Base-by-base conservation (phyloP, 2,329 filamentous ascomycete genomes). In the Penicillium polonicum region DNA sequence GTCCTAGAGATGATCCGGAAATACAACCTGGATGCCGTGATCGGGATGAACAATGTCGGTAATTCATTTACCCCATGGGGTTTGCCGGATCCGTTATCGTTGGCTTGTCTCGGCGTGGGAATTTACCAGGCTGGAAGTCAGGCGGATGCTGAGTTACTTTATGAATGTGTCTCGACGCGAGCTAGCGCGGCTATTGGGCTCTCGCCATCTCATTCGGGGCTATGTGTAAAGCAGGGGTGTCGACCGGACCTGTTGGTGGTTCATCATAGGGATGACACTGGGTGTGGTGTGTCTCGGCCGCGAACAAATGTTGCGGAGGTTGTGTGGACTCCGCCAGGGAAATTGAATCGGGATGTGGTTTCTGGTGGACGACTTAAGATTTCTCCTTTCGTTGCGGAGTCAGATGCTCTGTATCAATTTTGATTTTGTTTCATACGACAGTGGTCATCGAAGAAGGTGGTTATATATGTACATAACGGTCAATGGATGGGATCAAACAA, bases 11-110 rank as follows among this genome's bases (percentile, higher is more conserved):
- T 90, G 74, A 87, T 90, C 59, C 77, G 80, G 39, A 75, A 82
- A 23, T 80, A 85, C 59, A 79, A 78, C 0, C 69, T 90, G 4
- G 79, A 85, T 58, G 85, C 80, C 21, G 85, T 84, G 15, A 79
- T 90, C 5, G 83, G 85, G 2, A 80, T 89, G 38, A 90, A 90
- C 67, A 91, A 91, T 65, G 83, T 91, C 15, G 88, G 88, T 19
- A 91, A 91, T 68, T 86, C 88, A 0, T 90, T 91, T 65, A 90
- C 88, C 7, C 88, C 88, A 0, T 84, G 87, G 66, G 88, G 88
- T 0, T 84, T 78, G 19, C 85, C 82, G 39, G 88, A 90, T 73
- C 88, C 88, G 1, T 69, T 91, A 48, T 78, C 78, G 41, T 74
- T 89, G 43, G 86, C 87, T 21, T 84, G 81, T 62, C 74, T 86